phyloP scores from a whole-genome alignment of 2,329 filamentous ascomycete species.

The Ascochyta rabiei region DNA sequence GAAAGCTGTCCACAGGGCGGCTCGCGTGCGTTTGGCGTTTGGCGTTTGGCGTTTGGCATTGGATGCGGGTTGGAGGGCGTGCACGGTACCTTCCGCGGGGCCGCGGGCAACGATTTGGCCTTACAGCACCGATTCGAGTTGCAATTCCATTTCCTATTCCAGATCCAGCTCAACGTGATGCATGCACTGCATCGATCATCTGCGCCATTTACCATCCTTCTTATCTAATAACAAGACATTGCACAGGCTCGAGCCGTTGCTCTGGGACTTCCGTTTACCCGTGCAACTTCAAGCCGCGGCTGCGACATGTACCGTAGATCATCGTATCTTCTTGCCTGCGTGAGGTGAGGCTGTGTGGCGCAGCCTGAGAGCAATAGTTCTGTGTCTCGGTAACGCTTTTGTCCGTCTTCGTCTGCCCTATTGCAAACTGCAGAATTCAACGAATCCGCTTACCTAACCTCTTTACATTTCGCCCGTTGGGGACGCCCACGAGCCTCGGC shows the following conservation, averaged over 20 bases:
- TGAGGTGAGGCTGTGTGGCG: constrained; percentile 13
- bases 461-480: constrained; percentile 14
- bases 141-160: neutral
- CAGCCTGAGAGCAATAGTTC: constrained; percentile 1
- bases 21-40: neutral
- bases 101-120: constrained; percentile 2
- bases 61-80: neutral
- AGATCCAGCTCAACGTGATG: constrained; percentile 4
- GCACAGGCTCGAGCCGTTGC: neutral
- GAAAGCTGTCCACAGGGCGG: neutral
- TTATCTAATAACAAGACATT: constrained; percentile 1
- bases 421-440: constrained; percentile 7
- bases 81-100: constrained; percentile 11
- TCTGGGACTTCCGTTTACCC: constrained; percentile 3
- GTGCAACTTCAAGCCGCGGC: neutral
- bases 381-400: constrained; percentile 4
- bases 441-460: constrained; percentile 20
- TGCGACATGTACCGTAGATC: constrained; percentile 5
- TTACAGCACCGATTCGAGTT: neutral
- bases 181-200: constrained; percentile 7
- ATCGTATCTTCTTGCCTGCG: constrained; percentile 3
- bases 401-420: constrained; percentile 15
- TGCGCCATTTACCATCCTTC: constrained; percentile 13
- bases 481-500: constrained; percentile 25
- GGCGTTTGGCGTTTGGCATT: neutral